Evolutionary conservation across 129 eudicot genomes (phyloP).

Genomic region (Deinandra increscens): DNA sequence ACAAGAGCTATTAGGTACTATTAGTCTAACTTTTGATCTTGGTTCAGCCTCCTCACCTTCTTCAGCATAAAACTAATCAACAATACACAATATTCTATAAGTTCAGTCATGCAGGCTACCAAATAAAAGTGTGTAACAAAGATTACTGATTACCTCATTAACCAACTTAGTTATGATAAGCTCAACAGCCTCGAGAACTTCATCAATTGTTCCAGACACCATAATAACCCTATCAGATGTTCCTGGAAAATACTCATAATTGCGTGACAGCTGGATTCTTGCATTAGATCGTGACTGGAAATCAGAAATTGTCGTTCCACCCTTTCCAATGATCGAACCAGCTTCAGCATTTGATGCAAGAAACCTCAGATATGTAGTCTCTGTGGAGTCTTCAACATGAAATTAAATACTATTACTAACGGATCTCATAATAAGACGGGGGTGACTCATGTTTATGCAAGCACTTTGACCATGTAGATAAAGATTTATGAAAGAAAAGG

Average conservation of each 20-base stretch:
- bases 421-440: not conserved
- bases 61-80: conserved; percentile 65
- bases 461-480: conserved; percentile 12
- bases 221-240: conserved; percentile 84
- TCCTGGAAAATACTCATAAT: conserved; percentile 89
- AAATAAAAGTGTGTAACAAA: not conserved
- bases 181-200: conserved; percentile 75
- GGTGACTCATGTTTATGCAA: conserved; percentile 1
- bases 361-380: conserved; percentile 71
- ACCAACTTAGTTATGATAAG: conserved; percentile 72
- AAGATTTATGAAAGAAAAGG: not conserved
- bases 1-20: conserved; percentile 90
- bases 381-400: conserved; percentile 49
- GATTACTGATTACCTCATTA: conserved; percentile 76
- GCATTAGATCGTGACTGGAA: conserved; percentile 90
- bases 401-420: not conserved
- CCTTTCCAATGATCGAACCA: conserved; percentile 96
- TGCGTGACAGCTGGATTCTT: conserved; percentile 93
- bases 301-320: conserved; percentile 81
- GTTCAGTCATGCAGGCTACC: not conserved
- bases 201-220: conserved; percentile 81
- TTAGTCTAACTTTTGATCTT: conserved; percentile 70
- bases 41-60: conserved; percentile 74
- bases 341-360: conserved; percentile 96
- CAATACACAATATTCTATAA: not conserved